Percentiles rank a stretch among this genome's conserved stretches.
Evolutionary conservation across 352 stramenopile species (phyloP).

Genomic region (Paralagenidium karlingii): DNA sequence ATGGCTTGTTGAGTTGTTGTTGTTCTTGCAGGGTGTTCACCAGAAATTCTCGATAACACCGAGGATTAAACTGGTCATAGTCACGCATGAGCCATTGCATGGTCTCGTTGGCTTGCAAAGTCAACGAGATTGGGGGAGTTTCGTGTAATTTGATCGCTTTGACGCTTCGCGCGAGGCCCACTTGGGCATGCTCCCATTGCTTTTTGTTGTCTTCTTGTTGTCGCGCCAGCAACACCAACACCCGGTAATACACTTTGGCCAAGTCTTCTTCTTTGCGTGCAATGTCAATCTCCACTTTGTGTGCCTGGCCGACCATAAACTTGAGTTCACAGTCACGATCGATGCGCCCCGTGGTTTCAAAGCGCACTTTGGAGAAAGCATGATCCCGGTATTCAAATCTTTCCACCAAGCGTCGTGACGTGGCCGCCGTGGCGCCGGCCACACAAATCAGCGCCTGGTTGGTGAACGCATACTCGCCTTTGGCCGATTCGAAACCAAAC

Average conservation of each 20-base stretch:
- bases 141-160: no score
- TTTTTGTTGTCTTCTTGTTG: slow-evolving; percentile 20
- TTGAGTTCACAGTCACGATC: slow-evolving; percentile 60
- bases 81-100: slow-evolving; percentile 16
- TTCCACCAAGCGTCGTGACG: slow-evolving; percentile 25
- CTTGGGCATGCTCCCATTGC: slow-evolving; percentile 19
- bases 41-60: slow-evolving; percentile 22
- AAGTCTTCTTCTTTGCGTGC: slow-evolving; percentile 26
- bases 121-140: no score
- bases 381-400: slow-evolving; percentile 26
- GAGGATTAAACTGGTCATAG: slow-evolving; percentile 19
- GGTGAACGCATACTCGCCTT: slow-evolving; percentile 51
- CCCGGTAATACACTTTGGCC: slow-evolving; percentile 39
- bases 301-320: slow-evolving; percentile 27
- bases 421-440: slow-evolving; percentile 21
- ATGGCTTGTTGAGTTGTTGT: no score
- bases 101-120: slow-evolving; percentile 21
- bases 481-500: slow-evolving; percentile 39
- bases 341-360: slow-evolving; percentile 37
- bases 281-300: slow-evolving; percentile 33
- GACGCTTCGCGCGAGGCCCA: slow-evolving; percentile 16
- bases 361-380: slow-evolving; percentile 15
- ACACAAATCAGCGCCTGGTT: slow-evolving; percentile 36
- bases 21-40: no score
- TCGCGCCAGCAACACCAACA: slow-evolving; percentile 20